These are phyloP conservation scores for Globisporangium heterothallicum DNA, from an alignment of 352 stramenopile genomes.

Conservation along the genomic window DNA sequence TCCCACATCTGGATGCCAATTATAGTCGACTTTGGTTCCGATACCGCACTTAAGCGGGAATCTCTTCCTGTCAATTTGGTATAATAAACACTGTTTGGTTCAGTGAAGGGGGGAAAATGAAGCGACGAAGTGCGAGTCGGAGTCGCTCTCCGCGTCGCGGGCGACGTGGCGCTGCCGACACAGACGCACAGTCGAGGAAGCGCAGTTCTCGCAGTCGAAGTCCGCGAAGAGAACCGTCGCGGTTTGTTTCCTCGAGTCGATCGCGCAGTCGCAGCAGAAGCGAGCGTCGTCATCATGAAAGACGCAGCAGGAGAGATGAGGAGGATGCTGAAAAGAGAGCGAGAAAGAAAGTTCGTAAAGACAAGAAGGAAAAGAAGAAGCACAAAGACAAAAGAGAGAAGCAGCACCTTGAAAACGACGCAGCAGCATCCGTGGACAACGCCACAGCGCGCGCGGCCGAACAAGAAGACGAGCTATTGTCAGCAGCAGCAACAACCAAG, in stretches of 20 bases:
- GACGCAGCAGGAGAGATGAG: slow-evolving; percentile 10
- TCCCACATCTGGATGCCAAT: too few species aligned
- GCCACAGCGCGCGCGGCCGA: background rate
- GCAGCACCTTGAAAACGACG: background rate
- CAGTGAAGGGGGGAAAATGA: slow-evolving; percentile 10
- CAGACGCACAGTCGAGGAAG: background rate
- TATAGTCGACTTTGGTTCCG: too few species aligned
- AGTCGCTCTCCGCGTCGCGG: background rate
- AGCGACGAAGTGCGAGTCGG: slow-evolving; percentile 1
- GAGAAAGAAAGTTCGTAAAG: slow-evolving; percentile 21
- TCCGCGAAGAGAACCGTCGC: too few species aligned
- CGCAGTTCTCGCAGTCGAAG: slow-evolving; percentile 3
- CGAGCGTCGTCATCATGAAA: background rate
- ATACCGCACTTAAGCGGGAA: background rate
- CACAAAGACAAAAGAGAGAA: slow-evolving; percentile 20
- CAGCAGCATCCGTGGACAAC: background rate
- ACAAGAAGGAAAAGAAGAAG: slow-evolving; percentile 22
- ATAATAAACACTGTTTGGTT: too few species aligned
- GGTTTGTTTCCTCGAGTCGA: slow-evolving; percentile 9
- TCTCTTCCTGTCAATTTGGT: background rate
- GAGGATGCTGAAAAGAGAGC: too few species aligned
- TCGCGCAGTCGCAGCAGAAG: slow-evolving; percentile 6
- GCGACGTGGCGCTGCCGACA: background rate
- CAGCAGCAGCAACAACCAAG: background rate
- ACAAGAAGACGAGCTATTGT: slow-evolving; percentile 2